phyloP scores from a whole-genome alignment of 495 filamentous ascomycete species.

The Podospora comata region DNA sequence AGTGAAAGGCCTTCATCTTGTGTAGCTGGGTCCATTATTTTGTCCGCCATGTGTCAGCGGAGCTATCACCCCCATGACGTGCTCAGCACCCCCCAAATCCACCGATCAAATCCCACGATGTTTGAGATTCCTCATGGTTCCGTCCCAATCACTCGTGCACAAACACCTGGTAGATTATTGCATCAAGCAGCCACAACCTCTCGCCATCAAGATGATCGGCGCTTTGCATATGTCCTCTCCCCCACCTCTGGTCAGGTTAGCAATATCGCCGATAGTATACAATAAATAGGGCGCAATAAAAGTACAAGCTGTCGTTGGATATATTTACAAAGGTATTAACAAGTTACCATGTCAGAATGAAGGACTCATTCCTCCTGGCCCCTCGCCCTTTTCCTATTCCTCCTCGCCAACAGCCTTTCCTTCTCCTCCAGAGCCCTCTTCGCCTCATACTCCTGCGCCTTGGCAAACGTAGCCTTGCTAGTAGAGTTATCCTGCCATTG shows the following conservation, averaged over 20 bases:
- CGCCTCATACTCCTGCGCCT: slow-evolving; percentile 46
- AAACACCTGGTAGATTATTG: slow-evolving; percentile 9
- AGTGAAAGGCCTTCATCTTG: too few species aligned
- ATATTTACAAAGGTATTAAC: not conserved
- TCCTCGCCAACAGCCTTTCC: slow-evolving; percentile 29
- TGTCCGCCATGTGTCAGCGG: not conserved
- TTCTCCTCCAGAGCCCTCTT: slow-evolving; percentile 45
- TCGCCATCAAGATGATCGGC: slow-evolving; percentile 22
- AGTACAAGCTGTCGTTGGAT: not conserved
- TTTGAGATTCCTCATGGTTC: not conserved
- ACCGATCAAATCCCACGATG: not conserved
- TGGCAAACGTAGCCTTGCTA: slow-evolving; percentile 23
- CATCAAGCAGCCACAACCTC: slow-evolving; percentile 27
- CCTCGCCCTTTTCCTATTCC: not conserved
- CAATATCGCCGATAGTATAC: not conserved
- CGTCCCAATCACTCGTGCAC: not conserved
- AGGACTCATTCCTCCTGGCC: not conserved
- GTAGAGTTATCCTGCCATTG: slow-evolving; percentile 26
- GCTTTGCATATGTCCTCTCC: not conserved
- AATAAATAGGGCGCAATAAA: not conserved
- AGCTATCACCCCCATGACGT: slow-evolving; percentile 7
- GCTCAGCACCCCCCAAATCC: slow-evolving; percentile 5
- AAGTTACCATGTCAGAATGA: not conserved
- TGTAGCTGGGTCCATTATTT: too few species aligned
- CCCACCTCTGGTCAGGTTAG: not conserved